Evolutionary conservation across 768 basidiomycete species (phyloP).

Genomic region (Panellus pusillus): DNA sequence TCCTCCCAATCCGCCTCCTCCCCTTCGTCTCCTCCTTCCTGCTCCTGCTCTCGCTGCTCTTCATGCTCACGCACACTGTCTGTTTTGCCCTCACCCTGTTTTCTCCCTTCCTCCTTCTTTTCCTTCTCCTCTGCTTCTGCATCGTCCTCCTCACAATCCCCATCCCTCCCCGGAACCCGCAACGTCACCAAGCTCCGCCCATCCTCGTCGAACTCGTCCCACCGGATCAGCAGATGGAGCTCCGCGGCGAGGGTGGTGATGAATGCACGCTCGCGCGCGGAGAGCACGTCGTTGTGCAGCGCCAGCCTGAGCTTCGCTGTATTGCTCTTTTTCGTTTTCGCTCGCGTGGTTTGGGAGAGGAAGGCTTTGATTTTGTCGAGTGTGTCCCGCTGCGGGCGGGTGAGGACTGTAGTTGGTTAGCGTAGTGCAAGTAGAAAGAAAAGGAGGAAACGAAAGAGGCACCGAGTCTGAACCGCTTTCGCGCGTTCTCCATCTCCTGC

Average conservation of each 20-base stretch:
- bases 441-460: not conserved
- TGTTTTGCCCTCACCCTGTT: too few species aligned
- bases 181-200: constrained; percentile 76
- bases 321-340: constrained; percentile 32
- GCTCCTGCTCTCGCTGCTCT: too few species aligned
- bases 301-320: constrained; percentile 52
- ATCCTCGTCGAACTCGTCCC: constrained; percentile 91
- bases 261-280: constrained; percentile 79
- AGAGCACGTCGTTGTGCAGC: constrained; percentile 78
- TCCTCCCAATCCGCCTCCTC: constrained; percentile 10
- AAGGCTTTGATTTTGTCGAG: constrained; percentile 80
- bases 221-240: constrained; percentile 75
- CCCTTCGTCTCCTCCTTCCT: not conserved
- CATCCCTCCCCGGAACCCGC: constrained; percentile 49
- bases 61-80: too few species aligned
- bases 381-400: constrained; percentile 69
- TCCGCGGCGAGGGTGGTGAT: constrained; percentile 74
- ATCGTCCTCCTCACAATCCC: constrained; percentile 27
- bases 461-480: constrained; percentile 66
- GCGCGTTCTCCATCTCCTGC: constrained; percentile 63
- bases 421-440: not conserved
- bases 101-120: constrained; percentile 55
- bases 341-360: too few species aligned
- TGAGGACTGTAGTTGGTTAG: constrained; percentile 55
- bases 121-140: constrained; percentile 41